Evolutionary conservation across 2,329 filamentous ascomycete species (phyloP).

Genomic region (Cladosporium sp.): DNA sequence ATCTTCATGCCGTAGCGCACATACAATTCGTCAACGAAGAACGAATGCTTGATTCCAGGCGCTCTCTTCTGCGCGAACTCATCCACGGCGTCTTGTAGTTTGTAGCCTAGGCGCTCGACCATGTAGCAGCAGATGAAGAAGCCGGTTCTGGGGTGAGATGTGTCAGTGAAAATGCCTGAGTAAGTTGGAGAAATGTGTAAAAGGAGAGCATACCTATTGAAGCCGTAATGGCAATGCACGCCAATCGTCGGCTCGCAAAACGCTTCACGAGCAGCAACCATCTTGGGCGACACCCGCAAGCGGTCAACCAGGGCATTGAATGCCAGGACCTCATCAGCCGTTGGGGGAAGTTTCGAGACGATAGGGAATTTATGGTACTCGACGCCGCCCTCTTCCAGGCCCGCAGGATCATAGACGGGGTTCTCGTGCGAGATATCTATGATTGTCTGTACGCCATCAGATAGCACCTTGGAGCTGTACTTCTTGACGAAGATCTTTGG

Average conservation of each 20-base stretch:
- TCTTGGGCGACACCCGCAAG: constrained; percentile 38
- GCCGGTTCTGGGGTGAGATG: constrained; percentile 61
- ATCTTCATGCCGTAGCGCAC: constrained; percentile 65
- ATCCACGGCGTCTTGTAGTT: constrained; percentile 74
- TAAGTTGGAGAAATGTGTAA: background rate
- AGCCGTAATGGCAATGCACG: constrained; percentile 94
- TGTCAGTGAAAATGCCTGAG: background rate
- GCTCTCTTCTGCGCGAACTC: constrained; percentile 71
- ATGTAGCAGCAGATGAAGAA: constrained; percentile 89
- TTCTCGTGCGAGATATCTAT: constrained; percentile 90
- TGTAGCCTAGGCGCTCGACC: constrained; percentile 74
- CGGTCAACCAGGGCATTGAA: constrained; percentile 61
- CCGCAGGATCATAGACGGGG: constrained; percentile 78
- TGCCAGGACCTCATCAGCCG: constrained; percentile 57
- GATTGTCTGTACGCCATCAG: constrained; percentile 53
- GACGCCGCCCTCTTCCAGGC: constrained; percentile 47
- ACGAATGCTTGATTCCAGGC: constrained; percentile 83
- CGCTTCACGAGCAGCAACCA: constrained; percentile 37
- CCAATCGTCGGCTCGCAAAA: constrained; percentile 56
- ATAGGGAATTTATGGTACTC: constrained; percentile 79
- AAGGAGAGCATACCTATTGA: constrained; percentile 56
- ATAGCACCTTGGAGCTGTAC: constrained; percentile 66
- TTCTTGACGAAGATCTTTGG: constrained; percentile 68
- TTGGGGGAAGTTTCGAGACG: constrained; percentile 85
- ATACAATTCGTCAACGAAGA: constrained; percentile 83